Conservation (phyloP, 805 yeast genomes). For the Komagataella phaffii region DNA sequence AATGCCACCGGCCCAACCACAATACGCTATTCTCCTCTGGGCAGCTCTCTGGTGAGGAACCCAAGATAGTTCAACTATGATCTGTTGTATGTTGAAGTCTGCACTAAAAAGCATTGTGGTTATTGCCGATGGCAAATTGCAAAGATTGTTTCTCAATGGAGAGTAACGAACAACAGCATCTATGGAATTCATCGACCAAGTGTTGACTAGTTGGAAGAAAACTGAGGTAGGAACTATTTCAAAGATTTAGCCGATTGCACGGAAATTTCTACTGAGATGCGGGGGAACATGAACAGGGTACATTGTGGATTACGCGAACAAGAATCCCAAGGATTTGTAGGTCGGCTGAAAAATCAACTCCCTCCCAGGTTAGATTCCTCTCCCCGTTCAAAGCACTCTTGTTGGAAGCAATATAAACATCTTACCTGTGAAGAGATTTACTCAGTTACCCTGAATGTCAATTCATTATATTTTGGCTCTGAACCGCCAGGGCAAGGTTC, state of each 20-base stretch:
- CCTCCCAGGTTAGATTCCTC: not conserved
- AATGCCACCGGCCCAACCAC: constrained; percentile 1
- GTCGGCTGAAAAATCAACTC: not conserved
- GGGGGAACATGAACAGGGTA: not conserved
- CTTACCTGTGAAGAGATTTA: not conserved
- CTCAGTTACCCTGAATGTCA: constrained; percentile 34
- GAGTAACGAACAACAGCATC: constrained; percentile 1
- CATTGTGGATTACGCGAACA: not conserved
- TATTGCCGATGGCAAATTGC: not conserved
- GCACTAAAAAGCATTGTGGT: not conserved
- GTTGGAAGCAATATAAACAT: not conserved
- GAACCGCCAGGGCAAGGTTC: constrained; percentile 87
- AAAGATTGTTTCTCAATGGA: not conserved
- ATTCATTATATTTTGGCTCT: constrained; percentile 71
- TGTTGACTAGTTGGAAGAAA: not conserved
- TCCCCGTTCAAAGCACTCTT: not conserved
- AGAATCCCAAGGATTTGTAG: too few species aligned
- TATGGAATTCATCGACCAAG: constrained; percentile 2
- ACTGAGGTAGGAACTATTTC: not conserved
- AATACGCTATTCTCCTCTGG: not conserved
- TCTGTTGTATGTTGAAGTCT: constrained; percentile 1
- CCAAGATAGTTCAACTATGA: not conserved
- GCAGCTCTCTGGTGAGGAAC: not conserved
- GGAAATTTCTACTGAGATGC: not conserved
- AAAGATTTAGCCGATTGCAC: not conserved